These are phyloP conservation scores for Fusarium stilboides DNA, from an alignment of 2,329 filamentous ascomycete genomes.

Conservation along the genomic window DNA sequence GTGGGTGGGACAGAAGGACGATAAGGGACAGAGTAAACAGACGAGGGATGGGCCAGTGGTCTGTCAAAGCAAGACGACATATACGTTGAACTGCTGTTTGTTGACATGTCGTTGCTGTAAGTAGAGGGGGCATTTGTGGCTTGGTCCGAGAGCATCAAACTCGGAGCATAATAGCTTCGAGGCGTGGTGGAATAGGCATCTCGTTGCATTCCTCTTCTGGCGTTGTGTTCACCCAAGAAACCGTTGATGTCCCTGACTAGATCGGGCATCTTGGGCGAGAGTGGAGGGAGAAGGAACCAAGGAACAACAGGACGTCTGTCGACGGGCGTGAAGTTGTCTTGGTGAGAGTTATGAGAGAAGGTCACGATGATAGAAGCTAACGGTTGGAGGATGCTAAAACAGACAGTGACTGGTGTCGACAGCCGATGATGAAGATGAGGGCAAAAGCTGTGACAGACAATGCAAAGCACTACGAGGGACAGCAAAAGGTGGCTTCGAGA, in stretches of 20 bases:
- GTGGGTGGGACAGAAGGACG: slow-evolving; percentile 27
- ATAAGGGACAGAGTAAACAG: slow-evolving; percentile 45
- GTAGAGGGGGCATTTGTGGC: background rate
- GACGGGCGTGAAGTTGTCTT: background rate
- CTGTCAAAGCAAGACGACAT: slow-evolving; percentile 32
- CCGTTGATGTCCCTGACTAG: slow-evolving; percentile 32
- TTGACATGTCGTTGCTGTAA: slow-evolving; percentile 28
- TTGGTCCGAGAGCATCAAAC: slow-evolving; percentile 33
- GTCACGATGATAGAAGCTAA: background rate
- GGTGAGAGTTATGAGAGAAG: background rate
- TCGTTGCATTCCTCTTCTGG: slow-evolving; percentile 14
- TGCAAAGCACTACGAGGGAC: too few relatives aligned
- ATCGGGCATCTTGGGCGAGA: slow-evolving; percentile 19
- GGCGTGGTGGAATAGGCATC: slow-evolving; percentile 5
- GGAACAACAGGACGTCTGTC: background rate
- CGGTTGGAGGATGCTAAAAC: background rate
- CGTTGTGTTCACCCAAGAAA: slow-evolving; percentile 34
- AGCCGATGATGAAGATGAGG: background rate
- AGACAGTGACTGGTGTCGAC: background rate
- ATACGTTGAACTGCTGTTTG: slow-evolving; percentile 27
- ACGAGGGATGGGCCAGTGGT: slow-evolving; percentile 10
- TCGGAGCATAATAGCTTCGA: slow-evolving; percentile 27
- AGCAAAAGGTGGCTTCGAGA: background rate
- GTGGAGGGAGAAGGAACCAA: background rate
- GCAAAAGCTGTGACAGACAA: background rate